Percentiles rank a stretch among this genome's conserved stretches.
These are phyloP conservation scores for Allomyces arbusculus DNA, from an alignment of 192 early-diverging fungal genomes.

Conservation along the genomic window DNA sequence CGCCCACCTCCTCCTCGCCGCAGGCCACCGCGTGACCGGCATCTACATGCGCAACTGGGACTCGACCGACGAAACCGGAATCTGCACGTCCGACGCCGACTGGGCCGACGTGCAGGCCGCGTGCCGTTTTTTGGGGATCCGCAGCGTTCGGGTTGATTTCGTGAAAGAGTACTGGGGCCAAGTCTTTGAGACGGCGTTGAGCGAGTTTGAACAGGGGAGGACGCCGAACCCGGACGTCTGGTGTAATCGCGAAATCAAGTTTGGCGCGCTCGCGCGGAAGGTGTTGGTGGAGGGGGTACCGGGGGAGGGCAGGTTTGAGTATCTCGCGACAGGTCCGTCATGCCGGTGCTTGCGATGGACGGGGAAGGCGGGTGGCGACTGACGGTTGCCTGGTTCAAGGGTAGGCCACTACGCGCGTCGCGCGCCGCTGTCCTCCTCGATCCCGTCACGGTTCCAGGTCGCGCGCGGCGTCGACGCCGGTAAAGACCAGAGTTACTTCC, in stretches of 20 bases:
- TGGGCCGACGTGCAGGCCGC: conserved; percentile 56
- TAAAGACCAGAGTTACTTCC: conserved; percentile 92
- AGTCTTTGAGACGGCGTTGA: conserved; percentile 66
- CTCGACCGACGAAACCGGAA: conserved; percentile 48
- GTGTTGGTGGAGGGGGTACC: conserved; percentile 5
- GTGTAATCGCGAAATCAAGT: conserved; percentile 87
- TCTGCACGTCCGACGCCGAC: conserved; percentile 56
- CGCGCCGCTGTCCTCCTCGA: not conserved
- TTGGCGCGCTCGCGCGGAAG: conserved; percentile 59
- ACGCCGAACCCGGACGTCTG: conserved; percentile 87
- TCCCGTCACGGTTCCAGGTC: not conserved
- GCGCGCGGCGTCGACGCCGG: conserved; percentile 30
- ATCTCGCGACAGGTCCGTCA: no score
- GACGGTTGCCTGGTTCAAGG: not conserved
- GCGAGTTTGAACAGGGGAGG: conserved; percentile 39
- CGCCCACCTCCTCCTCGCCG: conserved; percentile 39
- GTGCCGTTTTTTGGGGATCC: conserved; percentile 45
- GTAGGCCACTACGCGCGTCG: not conserved
- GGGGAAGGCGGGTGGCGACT: no score
- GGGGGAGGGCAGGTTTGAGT: not conserved
- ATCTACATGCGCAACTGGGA: conserved; percentile 97
- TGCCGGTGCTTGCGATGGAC: no score
- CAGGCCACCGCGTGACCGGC: conserved; percentile 44
- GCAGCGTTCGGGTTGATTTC: conserved; percentile 40
- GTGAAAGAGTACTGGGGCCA: conserved; percentile 77